phyloP scores from a whole-genome alignment of 139 green algal species.

The Yamagishiella unicocca region DNA sequence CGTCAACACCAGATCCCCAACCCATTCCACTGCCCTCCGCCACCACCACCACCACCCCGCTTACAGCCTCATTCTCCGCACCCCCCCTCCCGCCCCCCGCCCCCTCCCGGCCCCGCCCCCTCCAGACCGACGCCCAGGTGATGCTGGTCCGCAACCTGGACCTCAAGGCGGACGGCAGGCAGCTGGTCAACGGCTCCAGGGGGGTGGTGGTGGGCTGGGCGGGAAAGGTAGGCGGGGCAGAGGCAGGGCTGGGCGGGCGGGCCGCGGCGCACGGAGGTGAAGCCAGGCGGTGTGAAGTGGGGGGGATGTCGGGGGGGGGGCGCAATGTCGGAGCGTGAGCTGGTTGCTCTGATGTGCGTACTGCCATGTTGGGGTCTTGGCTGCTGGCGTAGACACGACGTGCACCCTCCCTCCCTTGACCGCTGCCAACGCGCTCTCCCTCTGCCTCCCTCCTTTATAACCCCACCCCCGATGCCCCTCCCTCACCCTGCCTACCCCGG shows the following conservation, averaged over 20 bases:
- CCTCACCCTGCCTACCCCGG: neutral
- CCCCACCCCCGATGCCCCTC: neutral
- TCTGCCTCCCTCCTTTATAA: no score
- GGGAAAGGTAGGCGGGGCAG: conserved; percentile 18
- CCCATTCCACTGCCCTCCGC: neutral
- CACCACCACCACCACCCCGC: neutral
- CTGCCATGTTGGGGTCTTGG: neutral
- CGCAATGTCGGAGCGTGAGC: neutral
- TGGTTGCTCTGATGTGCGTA: no score
- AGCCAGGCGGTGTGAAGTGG: neutral
- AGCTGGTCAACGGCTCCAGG: conserved; percentile 83
- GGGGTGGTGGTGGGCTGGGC: conserved; percentile 64
- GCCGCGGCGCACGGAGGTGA: no score
- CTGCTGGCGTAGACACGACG: neutral
- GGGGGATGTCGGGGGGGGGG: neutral
- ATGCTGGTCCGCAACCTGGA: conserved; percentile 76
- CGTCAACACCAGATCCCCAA: no score
- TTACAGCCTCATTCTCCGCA: neutral
- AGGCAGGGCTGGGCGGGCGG: neutral
- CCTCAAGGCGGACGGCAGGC: conserved; percentile 47
- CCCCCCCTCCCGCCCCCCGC: neutral
- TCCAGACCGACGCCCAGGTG: conserved; percentile 71
- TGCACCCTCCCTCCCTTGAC: neutral
- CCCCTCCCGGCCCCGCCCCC: neutral
- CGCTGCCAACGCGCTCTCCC: no score